Evolutionary conservation across 192 early-diverging fungal genomes (phyloP), one percentile per base, ranked within the genome.

Genomic region (Lunasporangiospora selenospora): DNA sequence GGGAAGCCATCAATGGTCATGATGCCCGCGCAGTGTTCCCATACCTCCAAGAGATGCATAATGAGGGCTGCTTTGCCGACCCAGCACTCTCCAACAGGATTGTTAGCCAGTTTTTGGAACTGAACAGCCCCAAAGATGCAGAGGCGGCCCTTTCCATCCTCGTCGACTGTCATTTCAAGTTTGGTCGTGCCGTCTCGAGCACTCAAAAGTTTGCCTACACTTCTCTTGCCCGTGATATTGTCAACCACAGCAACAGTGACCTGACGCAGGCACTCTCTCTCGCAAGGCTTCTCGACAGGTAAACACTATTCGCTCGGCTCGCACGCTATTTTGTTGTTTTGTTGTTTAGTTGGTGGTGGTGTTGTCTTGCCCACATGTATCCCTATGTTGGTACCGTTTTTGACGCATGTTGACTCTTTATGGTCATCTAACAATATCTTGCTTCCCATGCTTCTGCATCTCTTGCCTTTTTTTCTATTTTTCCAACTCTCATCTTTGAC

Each of bases 221-320:
- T 3, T 49, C 60, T 1, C 54, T 73, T 19, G 69, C 69, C 34
- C 62, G 63, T 48, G 69, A 73, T 15, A 73, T 73, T 53, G 60
- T 61, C 19, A 58, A 73, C 48, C 59, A 73, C 49, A 73, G 60
- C 55, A n/a, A n/a, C n/a, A 73, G 59, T 23, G 69, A 73, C 21
- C 53, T 73, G 45, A 33, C 59, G 16, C 69, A 63, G 37, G 54
- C 69, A 32, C 59, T 73, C 15, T 73, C 69, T 0, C 55, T 73
- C 13, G 69, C 60, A 8, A 62, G 57, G 36, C 30, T 73, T 10
- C 60, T 73, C 29, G 60, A 73, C 18, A 63, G 69, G 69, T 73
- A 55, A 53, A 29, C n/a, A n/a, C n/a, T n/a, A n/a, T n/a, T n/a
- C n/a, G n/a, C n/a, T n/a, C n/a, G n/a, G n/a, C 13, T 31, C 6